Evolutionary conservation across 2,329 filamentous ascomycete species (phyloP), one percentile per base, ranked within the genome.

Genomic region (Fusarium clavum): DNA sequence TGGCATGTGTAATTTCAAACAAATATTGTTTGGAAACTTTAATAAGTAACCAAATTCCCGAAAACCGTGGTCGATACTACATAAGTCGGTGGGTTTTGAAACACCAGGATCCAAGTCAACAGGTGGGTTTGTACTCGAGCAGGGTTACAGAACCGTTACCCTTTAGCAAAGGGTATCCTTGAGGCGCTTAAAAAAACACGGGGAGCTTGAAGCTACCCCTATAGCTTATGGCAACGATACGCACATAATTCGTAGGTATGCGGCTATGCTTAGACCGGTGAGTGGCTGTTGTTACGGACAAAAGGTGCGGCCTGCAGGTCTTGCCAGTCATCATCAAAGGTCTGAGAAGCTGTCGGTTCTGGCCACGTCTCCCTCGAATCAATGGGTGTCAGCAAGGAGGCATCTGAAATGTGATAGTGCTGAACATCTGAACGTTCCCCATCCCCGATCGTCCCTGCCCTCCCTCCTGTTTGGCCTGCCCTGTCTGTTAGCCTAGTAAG

Each of bases 141-240:
- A 73, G 61, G 64, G 61, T 63, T 64, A 46, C 43, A 30, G 43
- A 48, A 43, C 40, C 58, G 71, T 69, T 71, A 57, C 45, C 56
- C 57, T 53, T 38, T n/a, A 57, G 59, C 56, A 44, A 60, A 54
- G 47, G 61, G 41, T 56, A 60, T 25, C 69, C 64, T 57, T 54
- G 61, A 69, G 58, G 53, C 59, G 72, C 67, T 75, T 69, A 61
- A 67, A 53, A 73, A 53, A 73, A 71, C 68, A 58, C 56, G 64
- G 64, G 61, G 65, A 55, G 57, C 46, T 59, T 51, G 56, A 51
- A 64, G 53, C 40, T 53, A 55, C 49, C 49, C 60, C 40, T 29
- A 55, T 38, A 56, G 46, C 48, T 55, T 41, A 20, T 18, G 29
- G 24, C 11, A 48, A 14, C 24, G 44, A 30, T 38, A 41, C 22